These are phyloP conservation scores for Lactarius sp. DNA, from an alignment of 768 basidiomycete species.

Conservation along the genomic window DNA sequence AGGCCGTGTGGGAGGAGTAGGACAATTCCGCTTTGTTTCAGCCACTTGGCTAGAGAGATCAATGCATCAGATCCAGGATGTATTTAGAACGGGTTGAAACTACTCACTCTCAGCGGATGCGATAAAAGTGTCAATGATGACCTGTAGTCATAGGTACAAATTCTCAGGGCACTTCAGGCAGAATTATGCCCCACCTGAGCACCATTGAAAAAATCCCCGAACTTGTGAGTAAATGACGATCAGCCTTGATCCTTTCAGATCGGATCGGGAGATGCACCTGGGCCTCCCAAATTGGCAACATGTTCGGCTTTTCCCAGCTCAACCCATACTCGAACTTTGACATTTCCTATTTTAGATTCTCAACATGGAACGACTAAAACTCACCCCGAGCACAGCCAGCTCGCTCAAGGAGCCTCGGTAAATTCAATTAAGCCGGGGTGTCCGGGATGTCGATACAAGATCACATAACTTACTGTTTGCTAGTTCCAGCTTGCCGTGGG, in stretches of 20 bases:
- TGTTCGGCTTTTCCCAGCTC: slow-evolving; percentile 79
- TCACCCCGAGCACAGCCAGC: slow-evolving; percentile 80
- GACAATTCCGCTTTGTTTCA: slow-evolving; percentile 85
- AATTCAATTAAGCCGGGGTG: neutral
- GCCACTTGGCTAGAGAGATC: slow-evolving; percentile 71
- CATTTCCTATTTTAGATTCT: neutral
- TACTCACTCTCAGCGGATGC: slow-evolving; percentile 75
- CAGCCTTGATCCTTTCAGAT: slow-evolving; percentile 4
- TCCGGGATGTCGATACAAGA: neutral
- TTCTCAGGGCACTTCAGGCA: neutral
- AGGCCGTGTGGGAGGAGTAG: slow-evolving; percentile 85
- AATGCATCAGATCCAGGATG: slow-evolving; percentile 3
- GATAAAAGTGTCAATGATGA: slow-evolving; percentile 87
- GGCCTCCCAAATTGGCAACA: slow-evolving; percentile 89
- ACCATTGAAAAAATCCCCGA: slow-evolving; percentile 93
- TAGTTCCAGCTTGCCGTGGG: slow-evolving; percentile 64
- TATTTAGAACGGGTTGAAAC: neutral
- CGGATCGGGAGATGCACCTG: slow-evolving; percentile 46
- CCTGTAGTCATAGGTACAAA: slow-evolving; percentile 33
- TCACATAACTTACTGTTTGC: slow-evolving; percentile 64
- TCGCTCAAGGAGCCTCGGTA: slow-evolving; percentile 76
- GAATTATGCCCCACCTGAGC: slow-evolving; percentile 47
- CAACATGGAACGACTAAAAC: slow-evolving; percentile 28
- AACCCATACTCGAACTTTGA: slow-evolving; percentile 82
- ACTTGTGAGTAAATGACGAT: slow-evolving; percentile 42